Percentiles rank a stretch among this genome's conserved stretches.
phyloP scores from a whole-genome alignment of 768 basidiomycete species.

The Suillus hirtellus region DNA sequence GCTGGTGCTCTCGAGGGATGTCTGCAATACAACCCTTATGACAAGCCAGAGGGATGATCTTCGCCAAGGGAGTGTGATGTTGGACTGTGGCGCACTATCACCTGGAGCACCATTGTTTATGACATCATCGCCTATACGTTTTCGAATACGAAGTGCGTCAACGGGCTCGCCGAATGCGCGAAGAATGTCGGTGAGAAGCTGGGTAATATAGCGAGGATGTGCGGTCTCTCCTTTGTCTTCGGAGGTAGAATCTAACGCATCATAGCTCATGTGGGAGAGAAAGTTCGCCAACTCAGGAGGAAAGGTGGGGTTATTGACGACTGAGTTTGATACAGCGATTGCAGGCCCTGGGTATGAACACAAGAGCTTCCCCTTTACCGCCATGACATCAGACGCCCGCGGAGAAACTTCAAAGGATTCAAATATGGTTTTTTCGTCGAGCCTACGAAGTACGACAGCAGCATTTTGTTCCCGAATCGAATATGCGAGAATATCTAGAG shows the following conservation, averaged over 20 bases:
- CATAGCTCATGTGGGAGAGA: slow-evolving; percentile 19
- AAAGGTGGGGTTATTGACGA: slow-evolving; percentile 18
- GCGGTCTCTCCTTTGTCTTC: not conserved
- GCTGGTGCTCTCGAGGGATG: slow-evolving; percentile 20
- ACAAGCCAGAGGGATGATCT: slow-evolving; percentile 52
- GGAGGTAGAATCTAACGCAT: slow-evolving; percentile 8
- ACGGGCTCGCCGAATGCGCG: slow-evolving; percentile 13
- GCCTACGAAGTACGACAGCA: slow-evolving; percentile 17
- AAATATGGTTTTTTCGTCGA: slow-evolving; percentile 13
- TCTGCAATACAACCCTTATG: slow-evolving; percentile 44
- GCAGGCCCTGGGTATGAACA: slow-evolving; percentile 25
- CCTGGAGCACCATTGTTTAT: too few relatives aligned
- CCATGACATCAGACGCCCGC: slow-evolving; percentile 13
- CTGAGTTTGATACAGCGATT: slow-evolving; percentile 12
- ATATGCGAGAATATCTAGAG: slow-evolving; percentile 21
- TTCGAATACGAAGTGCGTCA: slow-evolving; percentile 22
- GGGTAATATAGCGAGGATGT: slow-evolving; percentile 26
- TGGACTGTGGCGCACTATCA: slow-evolving; percentile 16
- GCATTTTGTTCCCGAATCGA: slow-evolving; percentile 28
- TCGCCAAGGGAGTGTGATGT: slow-evolving; percentile 40
- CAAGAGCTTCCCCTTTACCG: slow-evolving; percentile 23
- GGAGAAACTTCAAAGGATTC: slow-evolving; percentile 29
- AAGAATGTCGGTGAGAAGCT: slow-evolving; percentile 27
- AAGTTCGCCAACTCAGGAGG: slow-evolving; percentile 19
- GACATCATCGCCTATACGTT: slow-evolving; percentile 27